phyloP scores from a whole-genome alignment of 1,139 yeast genomes.

The Kodamaea arcana region DNA sequence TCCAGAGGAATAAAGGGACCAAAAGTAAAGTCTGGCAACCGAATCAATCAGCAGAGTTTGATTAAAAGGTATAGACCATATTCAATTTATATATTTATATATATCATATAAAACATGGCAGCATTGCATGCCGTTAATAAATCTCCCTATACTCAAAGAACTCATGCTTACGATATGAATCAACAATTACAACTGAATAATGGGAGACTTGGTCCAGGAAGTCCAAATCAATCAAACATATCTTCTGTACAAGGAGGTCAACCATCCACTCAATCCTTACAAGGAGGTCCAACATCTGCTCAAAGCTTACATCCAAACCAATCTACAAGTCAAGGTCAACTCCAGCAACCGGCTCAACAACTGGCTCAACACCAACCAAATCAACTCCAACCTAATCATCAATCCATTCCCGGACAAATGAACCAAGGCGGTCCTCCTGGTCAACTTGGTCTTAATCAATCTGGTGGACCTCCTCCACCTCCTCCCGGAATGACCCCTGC shows the following conservation, averaged over 20 bases:
- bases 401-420: not conserved
- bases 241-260: too few species aligned
- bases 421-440: conserved; percentile 6
- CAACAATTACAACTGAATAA: conserved; percentile 4
- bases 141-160: conserved; percentile 6
- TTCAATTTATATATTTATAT: not conserved
- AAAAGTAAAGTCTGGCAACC: too few species aligned
- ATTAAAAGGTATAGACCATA: too few species aligned
- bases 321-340: not conserved
- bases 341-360: too few species aligned
- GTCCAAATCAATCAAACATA: not conserved
- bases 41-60: not conserved
- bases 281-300: conserved; percentile 9
- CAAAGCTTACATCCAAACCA: conserved; percentile 11
- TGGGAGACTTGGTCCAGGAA: conserved; percentile 3
- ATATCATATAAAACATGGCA: conserved; percentile 5
- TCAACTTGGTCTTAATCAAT: conserved; percentile 9
- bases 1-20: conserved; percentile 1
- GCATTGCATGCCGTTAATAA: conserved; percentile 9
- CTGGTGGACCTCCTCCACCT: conserved; percentile 11
- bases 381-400: not conserved
- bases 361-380: too few species aligned
- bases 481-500: conserved; percentile 11
- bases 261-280: conserved; percentile 11
- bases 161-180: conserved; percentile 10